phyloP scores from a whole-genome alignment of 805 yeast species.

The Torulaspora indica region DNA sequence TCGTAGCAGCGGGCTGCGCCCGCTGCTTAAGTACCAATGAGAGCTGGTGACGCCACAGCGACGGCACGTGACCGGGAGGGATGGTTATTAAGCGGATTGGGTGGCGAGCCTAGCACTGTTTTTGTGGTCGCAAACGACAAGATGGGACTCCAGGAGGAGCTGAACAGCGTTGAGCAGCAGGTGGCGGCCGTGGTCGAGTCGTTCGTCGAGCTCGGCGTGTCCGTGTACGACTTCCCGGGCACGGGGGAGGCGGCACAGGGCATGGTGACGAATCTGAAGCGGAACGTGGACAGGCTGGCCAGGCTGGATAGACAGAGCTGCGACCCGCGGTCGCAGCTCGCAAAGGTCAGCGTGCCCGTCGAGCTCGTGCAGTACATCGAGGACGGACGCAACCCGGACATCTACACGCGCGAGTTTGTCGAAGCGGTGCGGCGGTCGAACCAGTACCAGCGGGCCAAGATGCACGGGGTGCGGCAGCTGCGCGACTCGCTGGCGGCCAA shows the following conservation, averaged over 20 bases:
- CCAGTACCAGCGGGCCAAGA: constrained; percentile 81
- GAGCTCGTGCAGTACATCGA: constrained; percentile 91
- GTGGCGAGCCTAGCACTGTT: no score
- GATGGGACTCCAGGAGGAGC: constrained; percentile 28
- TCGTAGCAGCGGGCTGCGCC: no score
- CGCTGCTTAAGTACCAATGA: no score
- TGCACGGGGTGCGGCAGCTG: constrained; percentile 60
- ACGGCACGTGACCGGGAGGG: no score
- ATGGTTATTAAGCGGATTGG: no score
- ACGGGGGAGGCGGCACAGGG: constrained; percentile 71
- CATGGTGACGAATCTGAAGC: constrained; percentile 38
- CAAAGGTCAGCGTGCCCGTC: constrained; percentile 55
- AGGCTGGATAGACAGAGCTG: constrained; percentile 34
- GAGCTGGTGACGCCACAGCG: no score
- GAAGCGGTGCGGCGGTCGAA: constrained; percentile 89
- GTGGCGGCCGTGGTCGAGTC: constrained; percentile 63
- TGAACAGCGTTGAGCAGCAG: constrained; percentile 32
- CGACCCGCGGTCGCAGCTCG: constrained; percentile 34
- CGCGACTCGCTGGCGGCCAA: constrained; percentile 64
- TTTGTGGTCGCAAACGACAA: no score
- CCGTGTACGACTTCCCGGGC: constrained; percentile 90
- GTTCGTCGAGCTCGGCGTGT: constrained; percentile 81
- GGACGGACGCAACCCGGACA: constrained; percentile 95
- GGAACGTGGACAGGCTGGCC: constrained; percentile 41
- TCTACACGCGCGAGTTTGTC: constrained; percentile 92